These are phyloP conservation scores for Leccinum arenicola DNA, from an alignment of 768 basidiomycete genomes.

Conservation along the genomic window DNA sequence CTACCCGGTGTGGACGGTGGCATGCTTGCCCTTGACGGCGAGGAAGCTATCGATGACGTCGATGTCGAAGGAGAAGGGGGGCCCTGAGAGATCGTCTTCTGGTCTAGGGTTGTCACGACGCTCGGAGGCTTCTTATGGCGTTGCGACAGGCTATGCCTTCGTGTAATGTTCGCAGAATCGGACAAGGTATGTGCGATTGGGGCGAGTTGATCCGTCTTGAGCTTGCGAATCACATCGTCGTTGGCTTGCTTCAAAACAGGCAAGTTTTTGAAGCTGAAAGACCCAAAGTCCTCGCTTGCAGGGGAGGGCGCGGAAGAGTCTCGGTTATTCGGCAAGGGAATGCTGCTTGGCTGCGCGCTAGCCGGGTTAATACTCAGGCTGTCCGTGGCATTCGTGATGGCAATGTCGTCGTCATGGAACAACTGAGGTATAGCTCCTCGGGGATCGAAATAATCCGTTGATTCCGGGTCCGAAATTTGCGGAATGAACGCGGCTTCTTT, in stretches of 20 bases:
- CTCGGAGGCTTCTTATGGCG: constrained; percentile 77
- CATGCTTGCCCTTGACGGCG: constrained; percentile 73
- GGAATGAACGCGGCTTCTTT: constrained; percentile 95
- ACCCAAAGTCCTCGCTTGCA: constrained; percentile 88
- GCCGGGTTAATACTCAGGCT: constrained; percentile 32
- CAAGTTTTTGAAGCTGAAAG: constrained; percentile 97
- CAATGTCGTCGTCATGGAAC: constrained; percentile 86
- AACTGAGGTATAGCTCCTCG: constrained; percentile 88
- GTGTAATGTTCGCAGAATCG: constrained; percentile 52
- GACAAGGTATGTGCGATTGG: constrained; percentile 74
- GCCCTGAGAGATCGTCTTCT: constrained; percentile 60
- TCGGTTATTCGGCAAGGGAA: constrained; percentile 34
- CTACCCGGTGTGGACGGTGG: constrained; percentile 72
- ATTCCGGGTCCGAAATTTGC: constrained; percentile 91
- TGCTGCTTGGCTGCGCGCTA: constrained; percentile 15
- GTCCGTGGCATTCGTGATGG: constrained; percentile 49
- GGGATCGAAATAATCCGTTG: constrained; percentile 99
- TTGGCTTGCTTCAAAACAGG: constrained; percentile 96
- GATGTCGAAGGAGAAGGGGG: constrained; percentile 93
- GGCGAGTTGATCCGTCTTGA: constrained; percentile 86
- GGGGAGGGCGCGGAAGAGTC: constrained; percentile 47
- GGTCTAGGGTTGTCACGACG: constrained; percentile 68
- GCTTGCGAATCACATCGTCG: constrained; percentile 95
- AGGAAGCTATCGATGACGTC: constrained; percentile 87
- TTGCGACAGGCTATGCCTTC: constrained; percentile 81